Base-by-base conservation (phyloP, 345 rosid genomes). In the Leavenworthia alabamica region DNA sequence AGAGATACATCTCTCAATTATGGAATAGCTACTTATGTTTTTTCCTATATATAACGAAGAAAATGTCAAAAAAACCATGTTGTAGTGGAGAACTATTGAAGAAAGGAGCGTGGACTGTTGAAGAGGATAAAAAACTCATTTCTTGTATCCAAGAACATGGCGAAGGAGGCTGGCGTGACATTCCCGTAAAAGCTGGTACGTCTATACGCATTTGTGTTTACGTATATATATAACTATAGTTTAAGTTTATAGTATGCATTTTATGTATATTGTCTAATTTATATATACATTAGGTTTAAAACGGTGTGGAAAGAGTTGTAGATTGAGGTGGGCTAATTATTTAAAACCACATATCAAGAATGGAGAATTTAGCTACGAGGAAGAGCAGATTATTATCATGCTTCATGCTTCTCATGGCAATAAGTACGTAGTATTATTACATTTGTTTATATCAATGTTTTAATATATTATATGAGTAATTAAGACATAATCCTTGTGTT, bases 261-360 rank as follows among this genome's bases (percentile, higher is more conserved):
- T 8, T 24, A 24, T 4, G 27, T 24, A 19, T 9, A n/a, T 48
- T 1, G 11, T 47, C 35, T 49, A 33, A n/a, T 35, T 36, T 16
- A 54, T 54, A 10, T 19, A 8, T 32, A 2, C 16, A 31, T 4
- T 40, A 74, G 78, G 74, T 12, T 47, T 74, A 0, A 57, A 64
- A 62, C 67, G 72, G 44, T 64, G 71, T 32, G 78, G 75, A 36
- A 74, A 74, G 66, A 74, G 78, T 43, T 74, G 74, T 47, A 63
- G 78, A 60, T 26, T 74, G 43, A 46, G 72, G 33, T 74, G 75
- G 71, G 9, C 55, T 5, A 74, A 69, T 44, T 69, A 69, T 29
- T 62, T 74, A 8, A 58, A 64, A 26, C 75, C 74, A 2, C 49
- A 64, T 41, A 60, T 70, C 7, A 75, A 65, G 43, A 75, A 69